Percentiles rank a stretch among this genome's conserved stretches.
These are phyloP conservation scores for Arthrobotrys iridis DNA, from an alignment of 2,329 filamentous ascomycete genomes.

Conservation along the genomic window DNA sequence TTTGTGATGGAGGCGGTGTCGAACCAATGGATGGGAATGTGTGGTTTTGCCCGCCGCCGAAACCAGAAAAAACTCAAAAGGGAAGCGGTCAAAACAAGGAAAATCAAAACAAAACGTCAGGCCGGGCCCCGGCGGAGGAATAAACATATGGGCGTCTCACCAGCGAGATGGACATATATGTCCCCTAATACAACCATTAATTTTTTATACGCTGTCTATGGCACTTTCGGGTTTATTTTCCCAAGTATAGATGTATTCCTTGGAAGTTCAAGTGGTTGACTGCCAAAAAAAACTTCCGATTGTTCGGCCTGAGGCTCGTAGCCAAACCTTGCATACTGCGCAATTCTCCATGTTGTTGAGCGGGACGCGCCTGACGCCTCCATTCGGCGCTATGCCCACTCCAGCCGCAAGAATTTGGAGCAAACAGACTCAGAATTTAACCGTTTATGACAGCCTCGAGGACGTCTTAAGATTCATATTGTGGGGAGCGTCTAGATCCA, in stretches of 20 bases:
- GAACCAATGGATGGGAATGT: neutral
- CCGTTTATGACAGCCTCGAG: neutral
- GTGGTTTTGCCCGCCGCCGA: slow-evolving; percentile 4
- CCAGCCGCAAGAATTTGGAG: too few species aligned
- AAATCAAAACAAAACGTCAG: slow-evolving; percentile 14
- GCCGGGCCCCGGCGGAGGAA: neutral
- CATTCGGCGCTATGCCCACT: neutral
- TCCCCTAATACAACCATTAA: too few species aligned
- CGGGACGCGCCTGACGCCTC: neutral
- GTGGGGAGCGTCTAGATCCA: too few species aligned
- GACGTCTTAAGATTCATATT: too few species aligned
- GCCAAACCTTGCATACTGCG: slow-evolving; percentile 11
- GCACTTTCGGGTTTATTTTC: too few species aligned
- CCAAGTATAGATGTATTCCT: neutral
- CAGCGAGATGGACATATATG: too few species aligned
- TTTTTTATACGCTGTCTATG: too few species aligned
- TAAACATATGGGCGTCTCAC: too few species aligned
- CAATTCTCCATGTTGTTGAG: neutral
- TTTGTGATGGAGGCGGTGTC: too few species aligned
- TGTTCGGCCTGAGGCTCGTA: neutral
- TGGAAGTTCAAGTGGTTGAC: too few species aligned
- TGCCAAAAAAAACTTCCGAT: neutral
- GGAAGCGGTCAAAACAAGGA: neutral
- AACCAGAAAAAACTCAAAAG: slow-evolving; percentile 1
- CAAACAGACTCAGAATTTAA: neutral